Base-by-base conservation (phyloP, 2,329 filamentous ascomycete genomes). In the Aspergillus sp. region DNA sequence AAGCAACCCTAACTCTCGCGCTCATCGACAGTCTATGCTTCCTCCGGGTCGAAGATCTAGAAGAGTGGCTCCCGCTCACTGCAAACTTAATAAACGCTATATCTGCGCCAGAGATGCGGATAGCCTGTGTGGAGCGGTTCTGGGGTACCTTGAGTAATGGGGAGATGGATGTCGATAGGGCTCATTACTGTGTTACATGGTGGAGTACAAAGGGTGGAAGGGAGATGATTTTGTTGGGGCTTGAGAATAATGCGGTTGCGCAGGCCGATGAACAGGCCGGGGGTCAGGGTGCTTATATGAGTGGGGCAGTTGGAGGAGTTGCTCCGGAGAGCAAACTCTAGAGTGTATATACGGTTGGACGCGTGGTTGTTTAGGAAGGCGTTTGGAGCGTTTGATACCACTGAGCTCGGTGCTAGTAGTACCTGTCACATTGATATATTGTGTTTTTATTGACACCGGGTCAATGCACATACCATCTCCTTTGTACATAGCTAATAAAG, bases 151-250 rank as follows among this genome's bases (percentile, higher is more conserved):
- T 96, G 9, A 87, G 87, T 41, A 87, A 84, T 65, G 91, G 91
- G 3, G 91, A 96, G 76, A 89, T 96, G 86, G 92, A 96, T 73
- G 88, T 96, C 23, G 90, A 96, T 70, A 83, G 91, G 59, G 88
- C 90, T 6, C 85, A 88, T 41, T 82, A 90, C 33, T 91, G 89
- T 49, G 89, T 96, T 17, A 85, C 86, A 2, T 97, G 93, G 93
- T 96, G 93, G 93, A 90, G 86, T 75, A 76, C 85, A 71, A 72
- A 83, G 58, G 84, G 85, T 4, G 86, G 86, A 0, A 76, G 83
- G 48, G 84, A 87, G 58, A 73, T 79, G 64, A 77, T 86, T 5
- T 62, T 86, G 2, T 82, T 76, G 68, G 83, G 78, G 1, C 62
- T 64, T 5, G 70, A 70, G 31, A 40, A 14, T 37, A 37, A 62